Percentiles rank a stretch among this genome's conserved stretches.
Evolutionary conservation across 1,284 basidiomycete species (phyloP).

Genomic region (Phaffia rhodozyma): DNA sequence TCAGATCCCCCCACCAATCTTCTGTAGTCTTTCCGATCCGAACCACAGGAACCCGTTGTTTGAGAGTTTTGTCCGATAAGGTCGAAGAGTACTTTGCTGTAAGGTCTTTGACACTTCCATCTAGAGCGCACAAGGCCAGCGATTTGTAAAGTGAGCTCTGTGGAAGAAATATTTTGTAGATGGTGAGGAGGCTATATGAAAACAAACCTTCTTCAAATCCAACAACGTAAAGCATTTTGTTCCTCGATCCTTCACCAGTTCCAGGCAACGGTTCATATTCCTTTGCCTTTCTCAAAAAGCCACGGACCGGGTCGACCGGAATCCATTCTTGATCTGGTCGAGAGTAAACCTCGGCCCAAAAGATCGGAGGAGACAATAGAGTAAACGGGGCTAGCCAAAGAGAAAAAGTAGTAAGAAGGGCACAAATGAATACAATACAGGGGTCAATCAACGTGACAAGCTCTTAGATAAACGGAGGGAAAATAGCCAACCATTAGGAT

Average conservation of each 20-base stretch:
- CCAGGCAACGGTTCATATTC: constrained; percentile 62
- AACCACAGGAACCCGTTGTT: constrained; percentile 56
- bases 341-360: constrained; percentile 97
- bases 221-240: constrained; percentile 85
- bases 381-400: constrained; percentile 14
- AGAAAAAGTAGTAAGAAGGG: background rate
- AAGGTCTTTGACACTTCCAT: constrained; percentile 44
- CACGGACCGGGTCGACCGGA: constrained; percentile 77
- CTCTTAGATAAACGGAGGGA: background rate
- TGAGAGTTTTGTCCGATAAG: constrained; percentile 69
- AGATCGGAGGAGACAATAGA: constrained; percentile 56
- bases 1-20: constrained; percentile 74
- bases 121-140: constrained; percentile 24
- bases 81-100: constrained; percentile 55
- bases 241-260: constrained; percentile 43
- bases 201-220: constrained; percentile 79
- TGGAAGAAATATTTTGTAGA: background rate
- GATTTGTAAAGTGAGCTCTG: background rate
- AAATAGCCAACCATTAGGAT: background rate
- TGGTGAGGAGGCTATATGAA: background rate
- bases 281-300: constrained; percentile 63
- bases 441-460: background rate
- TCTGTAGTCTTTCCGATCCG: constrained; percentile 43
- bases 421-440: background rate
- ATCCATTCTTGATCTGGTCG: constrained; percentile 85